These are phyloP conservation scores for Oxytropis ochrocephala DNA, from an alignment of 306 rosid genomes.

Conservation along the genomic window DNA sequence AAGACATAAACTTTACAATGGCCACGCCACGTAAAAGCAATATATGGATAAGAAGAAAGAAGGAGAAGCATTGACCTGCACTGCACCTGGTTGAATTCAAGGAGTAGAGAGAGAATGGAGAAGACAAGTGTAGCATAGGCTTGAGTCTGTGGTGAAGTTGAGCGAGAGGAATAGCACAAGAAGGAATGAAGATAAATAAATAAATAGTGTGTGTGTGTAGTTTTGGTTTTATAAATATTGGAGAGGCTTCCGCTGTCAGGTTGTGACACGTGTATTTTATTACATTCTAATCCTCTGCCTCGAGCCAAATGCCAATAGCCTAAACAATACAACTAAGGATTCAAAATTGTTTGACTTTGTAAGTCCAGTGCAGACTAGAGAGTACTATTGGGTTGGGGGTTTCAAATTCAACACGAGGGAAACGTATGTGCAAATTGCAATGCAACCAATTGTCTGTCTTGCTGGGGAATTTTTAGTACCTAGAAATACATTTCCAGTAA, in stretches of 20 bases:
- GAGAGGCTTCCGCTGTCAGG: neutral
- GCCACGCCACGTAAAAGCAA: neutral
- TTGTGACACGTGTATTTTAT: neutral
- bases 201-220: no score
- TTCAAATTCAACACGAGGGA: neutral
- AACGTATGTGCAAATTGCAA: no score
- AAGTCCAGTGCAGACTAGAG: neutral
- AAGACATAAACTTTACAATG: constrained; percentile 17
- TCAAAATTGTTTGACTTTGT: neutral
- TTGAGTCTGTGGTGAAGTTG: no score
- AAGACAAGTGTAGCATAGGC: neutral
- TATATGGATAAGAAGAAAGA: neutral
- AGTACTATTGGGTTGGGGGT: neutral
- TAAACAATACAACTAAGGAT: neutral
- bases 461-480: no score
- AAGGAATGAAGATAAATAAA: no score
- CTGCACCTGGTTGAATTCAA: constrained; percentile 8
- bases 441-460: no score
- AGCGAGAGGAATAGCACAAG: no score
- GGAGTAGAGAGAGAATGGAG: no score
- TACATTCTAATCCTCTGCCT: neutral
- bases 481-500: no score
- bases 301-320: neutral
- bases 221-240: no score
- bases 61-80: neutral